These are phyloP conservation scores for Camelina hispida DNA, from an alignment of 345 rosid genomes.

Conservation along the genomic window DNA sequence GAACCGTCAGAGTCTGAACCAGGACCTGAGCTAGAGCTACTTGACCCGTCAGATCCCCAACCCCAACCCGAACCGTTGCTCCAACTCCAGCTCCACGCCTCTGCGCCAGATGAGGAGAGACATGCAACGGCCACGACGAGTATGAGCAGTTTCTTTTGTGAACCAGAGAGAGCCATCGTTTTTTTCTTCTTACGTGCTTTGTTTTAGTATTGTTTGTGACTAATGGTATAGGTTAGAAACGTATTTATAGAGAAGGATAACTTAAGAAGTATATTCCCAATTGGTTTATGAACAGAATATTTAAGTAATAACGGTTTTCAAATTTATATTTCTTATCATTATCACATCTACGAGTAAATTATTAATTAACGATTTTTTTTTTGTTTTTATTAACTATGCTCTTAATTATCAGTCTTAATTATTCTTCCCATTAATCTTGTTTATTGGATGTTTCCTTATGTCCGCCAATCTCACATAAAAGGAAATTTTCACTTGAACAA, in stretches of 20 bases:
- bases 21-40: slow-evolving; percentile 31
- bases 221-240: neutral
- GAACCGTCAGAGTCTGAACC: slow-evolving; percentile 24
- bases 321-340: neutral
- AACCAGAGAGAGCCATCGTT: slow-evolving; percentile 27
- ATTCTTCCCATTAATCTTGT: neutral
- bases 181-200: slow-evolving; percentile 6
- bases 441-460: neutral
- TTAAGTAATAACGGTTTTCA: neutral
- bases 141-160: slow-evolving; percentile 27
- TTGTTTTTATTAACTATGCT: no score
- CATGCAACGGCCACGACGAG: slow-evolving; percentile 29
- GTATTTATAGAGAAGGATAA: slow-evolving; percentile 16
- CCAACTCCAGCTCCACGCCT: slow-evolving; percentile 38
- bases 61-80: slow-evolving; percentile 34
- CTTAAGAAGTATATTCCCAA: neutral
- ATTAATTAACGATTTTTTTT: neutral
- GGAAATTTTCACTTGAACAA: neutral
- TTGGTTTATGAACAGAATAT: neutral
- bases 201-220: neutral
- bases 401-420: no score
- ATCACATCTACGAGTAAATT: neutral
- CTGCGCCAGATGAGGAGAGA: slow-evolving; percentile 27
- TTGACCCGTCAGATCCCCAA: slow-evolving; percentile 33
- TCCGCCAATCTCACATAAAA: neutral